Percentiles rank a stretch among this genome's conserved stretches.
Evolutionary conservation across 306 rosid species (phyloP).

Genomic region (Psophocarpus tetragonolobus): DNA sequence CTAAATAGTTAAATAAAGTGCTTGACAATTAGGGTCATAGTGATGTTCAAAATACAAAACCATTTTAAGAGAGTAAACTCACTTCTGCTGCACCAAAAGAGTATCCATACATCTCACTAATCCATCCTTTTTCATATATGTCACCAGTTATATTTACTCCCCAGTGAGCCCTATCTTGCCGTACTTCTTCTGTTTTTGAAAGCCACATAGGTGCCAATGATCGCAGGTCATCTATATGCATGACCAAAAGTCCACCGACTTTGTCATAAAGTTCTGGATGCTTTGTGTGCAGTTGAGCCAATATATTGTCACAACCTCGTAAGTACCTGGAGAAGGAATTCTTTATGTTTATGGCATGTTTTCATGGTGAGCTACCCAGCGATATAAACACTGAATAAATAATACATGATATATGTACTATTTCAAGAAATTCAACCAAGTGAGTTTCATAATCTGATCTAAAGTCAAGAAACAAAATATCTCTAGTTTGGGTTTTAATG

Average conservation of each 20-base stretch:
- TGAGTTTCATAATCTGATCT: background rate
- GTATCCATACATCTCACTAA: constrained; percentile 97
- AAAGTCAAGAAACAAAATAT: background rate
- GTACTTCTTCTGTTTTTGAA: constrained; percentile 90
- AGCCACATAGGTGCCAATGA: constrained; percentile 92
- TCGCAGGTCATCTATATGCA: constrained; percentile 92
- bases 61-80: constrained; percentile 33
- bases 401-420: background rate
- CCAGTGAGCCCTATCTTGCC: constrained; percentile 89
- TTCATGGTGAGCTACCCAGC: constrained; percentile 6
- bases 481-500: background rate
- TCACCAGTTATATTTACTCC: constrained; percentile 85
- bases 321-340: constrained; percentile 58
- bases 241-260: constrained; percentile 90
- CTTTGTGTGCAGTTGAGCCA: constrained; percentile 79
- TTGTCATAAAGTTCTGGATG: constrained; percentile 84
- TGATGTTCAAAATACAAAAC: background rate
- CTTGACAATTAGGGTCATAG: background rate
- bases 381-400: background rate
- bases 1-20: constrained; percentile 1
- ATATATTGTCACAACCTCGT: constrained; percentile 80
- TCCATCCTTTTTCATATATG: constrained; percentile 84
- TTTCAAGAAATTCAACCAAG: constrained; percentile 24
- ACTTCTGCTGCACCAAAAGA: constrained; percentile 97
- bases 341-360: constrained; percentile 18